Conservation (phyloP, 306 rosid genomes). For the Malus domestica region ASM211411v1 NC_041803.1:3252501-3253000, state of each 20-base stretch:
- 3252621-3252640: not conserved
- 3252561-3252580: too few species aligned
- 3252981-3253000: slow-evolving; percentile 8
- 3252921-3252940: slow-evolving; percentile 5
- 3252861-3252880: slow-evolving; percentile 11
- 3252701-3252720: not conserved
- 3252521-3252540: too few species aligned
- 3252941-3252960: not conserved
- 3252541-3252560: too few species aligned
- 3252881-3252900: not conserved
- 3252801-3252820: slow-evolving; percentile 11
- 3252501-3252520: rapidly evolving
- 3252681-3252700: slow-evolving; percentile 3
- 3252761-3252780: slow-evolving; percentile 40
- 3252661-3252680: slow-evolving; percentile 8
- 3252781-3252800: not conserved
- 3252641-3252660: not conserved
- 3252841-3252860: not conserved
- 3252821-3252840: not conserved
- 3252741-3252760: slow-evolving; percentile 13
- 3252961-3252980: not conserved
- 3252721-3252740: not conserved
- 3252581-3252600: too few species aligned
- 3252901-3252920: not conserved
- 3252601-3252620: not conserved